Evolutionary conservation across 495 filamentous ascomycete genomes (phyloP).

Genomic region (Aspergillus diversus): DNA sequence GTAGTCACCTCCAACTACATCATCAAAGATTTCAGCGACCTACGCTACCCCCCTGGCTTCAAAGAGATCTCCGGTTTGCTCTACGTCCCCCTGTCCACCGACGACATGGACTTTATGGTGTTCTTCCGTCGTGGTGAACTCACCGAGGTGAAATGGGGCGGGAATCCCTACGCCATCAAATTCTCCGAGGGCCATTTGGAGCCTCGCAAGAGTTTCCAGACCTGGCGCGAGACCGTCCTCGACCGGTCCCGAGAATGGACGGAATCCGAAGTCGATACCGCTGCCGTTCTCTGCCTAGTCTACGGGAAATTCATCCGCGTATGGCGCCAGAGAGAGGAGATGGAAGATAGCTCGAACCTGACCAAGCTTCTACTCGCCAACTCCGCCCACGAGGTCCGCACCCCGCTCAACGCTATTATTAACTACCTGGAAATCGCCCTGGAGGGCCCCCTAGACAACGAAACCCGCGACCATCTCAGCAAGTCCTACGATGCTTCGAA

Average conservation of each 20-base stretch:
- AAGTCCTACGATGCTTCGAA: constrained; percentile 86
- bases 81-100: constrained; percentile 78
- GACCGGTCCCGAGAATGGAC: constrained; percentile 50
- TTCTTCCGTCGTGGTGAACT: constrained; percentile 84
- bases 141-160: constrained; percentile 86
- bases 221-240: constrained; percentile 42
- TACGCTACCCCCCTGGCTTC: constrained; percentile 81
- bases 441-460: constrained; percentile 78
- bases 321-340: constrained; percentile 90
- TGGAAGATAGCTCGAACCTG: constrained; percentile 78
- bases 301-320: constrained; percentile 94
- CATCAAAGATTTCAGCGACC: constrained; percentile 77
- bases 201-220: constrained; percentile 40
- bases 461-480: constrained; percentile 85
- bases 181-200: constrained; percentile 35
- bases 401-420: constrained; percentile 93
- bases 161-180: constrained; percentile 87
- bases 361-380: constrained; percentile 84
- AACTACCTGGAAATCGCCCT: constrained; percentile 95
- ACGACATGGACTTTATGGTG: constrained; percentile 85
- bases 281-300: constrained; percentile 84
- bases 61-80: constrained; percentile 77
- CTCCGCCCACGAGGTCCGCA: constrained; percentile 93
- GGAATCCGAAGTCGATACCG: constrained; percentile 72
- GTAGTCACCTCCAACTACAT: constrained; percentile 82